Base-by-base conservation (phyloP, 2,329 filamentous ascomycete species). In the Colletotrichum sp. region DNA sequence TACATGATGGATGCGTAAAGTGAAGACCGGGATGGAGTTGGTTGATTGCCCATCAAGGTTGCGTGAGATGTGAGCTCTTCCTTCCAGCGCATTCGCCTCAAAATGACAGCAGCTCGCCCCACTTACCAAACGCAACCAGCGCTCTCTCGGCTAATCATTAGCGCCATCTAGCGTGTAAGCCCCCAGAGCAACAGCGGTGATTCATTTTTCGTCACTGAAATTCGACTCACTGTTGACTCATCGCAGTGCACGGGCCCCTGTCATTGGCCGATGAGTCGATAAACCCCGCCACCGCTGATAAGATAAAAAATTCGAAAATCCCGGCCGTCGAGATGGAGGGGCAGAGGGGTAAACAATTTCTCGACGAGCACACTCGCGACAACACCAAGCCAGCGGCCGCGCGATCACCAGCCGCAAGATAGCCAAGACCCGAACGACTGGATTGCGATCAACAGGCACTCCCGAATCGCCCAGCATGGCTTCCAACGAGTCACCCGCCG, bases 401-500 rank as follows among this genome's bases (percentile, higher is more conserved):
- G 32, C 34, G 30, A 66, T 25, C 36, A 66, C 9, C n/a, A 12
- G n/a, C n/a, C n/a, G 28, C 27, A 18, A 16, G 27, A 15, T 5
- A 70, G 13, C 5, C 18, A 69, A 25, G 6, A 61, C 2, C 15
- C 30, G 2, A 32, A 58, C n/a, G 3, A 36, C 28, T 25, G 32
- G 32, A 70, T 32, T 70, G 56, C 55, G 25, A 62, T 52, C 43
- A 52, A 52, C 2, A 3, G 10, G 22, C n/a, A 22, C 43, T 52
- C n/a, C 25, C 2, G 0, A 34, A 66, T n/a, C 25, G 48, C 52
- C 8, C 58, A 70, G 12, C 7, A 76, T 76, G 74, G 52, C 74
- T 30, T 70, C 74, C 32, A 75, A 70, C 61, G 74, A 76, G 67
- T 84, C 84, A 25, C 83, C 86, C 25, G 85, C 86, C 18, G 84